Evolutionary conservation across 768 basidiomycete species (phyloP), one percentile per base, ranked within the genome.

Genomic region (Xerocomellus chrysenteron): DNA sequence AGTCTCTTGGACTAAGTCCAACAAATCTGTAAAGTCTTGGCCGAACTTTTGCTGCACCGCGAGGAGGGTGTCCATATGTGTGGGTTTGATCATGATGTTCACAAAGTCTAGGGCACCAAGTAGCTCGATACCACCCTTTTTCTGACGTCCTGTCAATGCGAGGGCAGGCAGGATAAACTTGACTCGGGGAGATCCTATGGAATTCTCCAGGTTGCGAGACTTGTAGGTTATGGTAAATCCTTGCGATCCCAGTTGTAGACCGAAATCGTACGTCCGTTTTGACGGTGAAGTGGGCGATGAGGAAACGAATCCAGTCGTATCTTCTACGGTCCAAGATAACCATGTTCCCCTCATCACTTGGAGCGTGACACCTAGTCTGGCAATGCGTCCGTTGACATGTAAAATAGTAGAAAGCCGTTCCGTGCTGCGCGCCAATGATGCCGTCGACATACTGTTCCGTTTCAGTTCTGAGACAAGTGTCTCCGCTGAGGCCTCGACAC

Each of bases 321-420:
- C 74, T 53, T 80, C 75, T 21, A 84, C 72, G 54, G 85, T 81
- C 88, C 86, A 92, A 9, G 88, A 85, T 33, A 93, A 71, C 91
- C 91, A 94, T 2, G 90, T 93, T 19, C 90, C 90, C 57, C 86
- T 89, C 87, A 93, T 91, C 40, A 93, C 85, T 63, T 92, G 91
- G 7, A 94, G 78, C 4, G 83, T 82, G 10, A 91, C 75, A 26
- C 80, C 80, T 24, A 85, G 66, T 21, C 79, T 79, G 5, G 69
- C 64, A 10, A 91, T 54, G 28, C 78, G 76, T 5, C 80, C 76
- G 58, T 87, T 81, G 16, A 89, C 55, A 44, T 86, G 81, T 33
- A 83, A 60, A 9, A 71, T 67, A 50, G 35, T 57, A 7, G 58
- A 33, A 24, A 50, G 48, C 30, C 19, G 56, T 46, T 58, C 55